These are phyloP conservation scores for Aspergillus sp. DNA, from an alignment of 2,329 filamentous ascomycete genomes.

Conservation along the genomic window DNA sequence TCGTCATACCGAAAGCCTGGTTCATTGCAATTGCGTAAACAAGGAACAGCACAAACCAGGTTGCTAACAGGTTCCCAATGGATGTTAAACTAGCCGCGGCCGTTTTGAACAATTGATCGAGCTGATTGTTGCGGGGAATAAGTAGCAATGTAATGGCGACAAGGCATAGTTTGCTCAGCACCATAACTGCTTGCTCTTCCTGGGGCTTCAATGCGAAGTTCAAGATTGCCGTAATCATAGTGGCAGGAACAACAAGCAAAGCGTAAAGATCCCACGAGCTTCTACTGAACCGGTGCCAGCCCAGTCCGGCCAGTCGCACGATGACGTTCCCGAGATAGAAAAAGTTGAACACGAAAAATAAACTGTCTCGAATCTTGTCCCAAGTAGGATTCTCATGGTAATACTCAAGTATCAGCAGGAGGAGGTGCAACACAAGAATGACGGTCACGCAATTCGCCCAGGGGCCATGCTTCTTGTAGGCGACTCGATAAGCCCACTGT, in stretches of 20 bases:
- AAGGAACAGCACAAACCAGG: slow-evolving; percentile 95
- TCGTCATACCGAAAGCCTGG: slow-evolving; percentile 91
- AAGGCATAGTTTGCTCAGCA: slow-evolving; percentile 90
- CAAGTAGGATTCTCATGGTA: slow-evolving; percentile 72
- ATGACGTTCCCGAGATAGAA: slow-evolving; percentile 80
- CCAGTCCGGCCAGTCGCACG: slow-evolving; percentile 82
- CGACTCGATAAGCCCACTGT: slow-evolving; percentile 91
- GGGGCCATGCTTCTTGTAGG: slow-evolving; percentile 87
- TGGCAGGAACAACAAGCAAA: slow-evolving; percentile 73
- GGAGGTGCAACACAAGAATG: slow-evolving; percentile 76
- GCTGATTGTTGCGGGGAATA: slow-evolving; percentile 92
- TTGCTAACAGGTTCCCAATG: slow-evolving; percentile 88
- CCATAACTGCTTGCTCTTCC: slow-evolving; percentile 62
- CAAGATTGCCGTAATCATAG: slow-evolving; percentile 79
- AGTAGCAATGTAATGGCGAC: slow-evolving; percentile 86
- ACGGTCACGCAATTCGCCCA: slow-evolving; percentile 85
- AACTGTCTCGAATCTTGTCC: slow-evolving; percentile 67
- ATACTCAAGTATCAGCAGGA: slow-evolving; percentile 82
- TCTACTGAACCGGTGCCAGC: slow-evolving; percentile 85
- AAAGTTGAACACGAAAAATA: slow-evolving; percentile 80
- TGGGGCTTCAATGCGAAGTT: slow-evolving; percentile 58
- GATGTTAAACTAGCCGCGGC: slow-evolving; percentile 88
- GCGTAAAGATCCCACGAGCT: slow-evolving; percentile 97
- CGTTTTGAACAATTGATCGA: slow-evolving; percentile 98
- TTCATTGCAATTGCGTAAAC: slow-evolving; percentile 96